Evolutionary conservation across 2,329 filamentous ascomycete genomes (phyloP), one percentile per base, ranked within the genome.

Genomic region (Rutstroemia sp.): DNA sequence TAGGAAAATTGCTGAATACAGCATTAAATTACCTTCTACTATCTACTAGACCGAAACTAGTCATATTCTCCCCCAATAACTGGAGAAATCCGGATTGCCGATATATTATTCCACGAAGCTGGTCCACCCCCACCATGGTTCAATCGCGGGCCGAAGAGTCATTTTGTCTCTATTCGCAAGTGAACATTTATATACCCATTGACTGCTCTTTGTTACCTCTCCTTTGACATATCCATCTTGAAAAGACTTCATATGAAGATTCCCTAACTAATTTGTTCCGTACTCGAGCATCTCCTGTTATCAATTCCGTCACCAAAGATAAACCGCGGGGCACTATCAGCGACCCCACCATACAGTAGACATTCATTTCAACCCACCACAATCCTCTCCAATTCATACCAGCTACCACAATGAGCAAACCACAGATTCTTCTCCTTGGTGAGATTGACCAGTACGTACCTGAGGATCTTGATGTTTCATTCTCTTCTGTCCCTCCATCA

Each of bases 401-500:
- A 46, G 45, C 25, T 23, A n/a, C 49, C 49, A 65, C 46, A 14
- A 70, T 70, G 68, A 52, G 65, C 23, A 81, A 77, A 64, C 77
- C 79, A 41, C 85, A 82, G 65, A 78, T 85, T 49, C 76, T 88
- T 7, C 75, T 85, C 44, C 73, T 89, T 16, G 85, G 86, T 49
- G 66, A 74, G 39, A 82, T 89, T 60, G 77, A 80, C 56, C 80
- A 85, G 85, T 87, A 72, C 64, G 81, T 77, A 30, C 30, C 42
- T 45, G 30, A 12, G 39, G 44, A 16, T 19, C 3, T 14, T 10
- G 8, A 1, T 2, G 1, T n/a, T 42, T 27, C 34, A 30, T 46
- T 41, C 21, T 12, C 41, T 42, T 27, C 5, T 44, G 25, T 27
- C 38, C 16, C 19, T 37, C 39, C 6, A 2, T 18, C 39, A 9